A percentile compares a stretch with the other conserved stretches of the same genome.
Conservation (phyloP, 805 yeast species). For the Saccharomycopsis capsularis region DNA sequence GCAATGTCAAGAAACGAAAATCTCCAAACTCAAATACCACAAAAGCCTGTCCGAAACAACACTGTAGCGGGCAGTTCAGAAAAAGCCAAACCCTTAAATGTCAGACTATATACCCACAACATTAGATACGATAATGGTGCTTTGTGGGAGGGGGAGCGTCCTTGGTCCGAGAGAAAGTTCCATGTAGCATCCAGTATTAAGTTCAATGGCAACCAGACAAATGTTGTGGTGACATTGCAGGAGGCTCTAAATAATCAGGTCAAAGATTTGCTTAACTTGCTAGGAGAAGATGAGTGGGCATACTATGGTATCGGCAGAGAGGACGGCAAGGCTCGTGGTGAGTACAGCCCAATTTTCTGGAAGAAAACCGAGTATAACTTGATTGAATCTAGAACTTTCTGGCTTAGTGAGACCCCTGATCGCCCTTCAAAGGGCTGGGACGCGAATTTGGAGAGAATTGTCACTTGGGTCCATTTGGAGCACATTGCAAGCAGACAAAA, state of each 20-base stretch:
- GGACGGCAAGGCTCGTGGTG: constrained; percentile 45
- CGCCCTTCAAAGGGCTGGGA: constrained; percentile 48
- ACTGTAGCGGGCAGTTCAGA: no score
- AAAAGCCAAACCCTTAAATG: not conserved
- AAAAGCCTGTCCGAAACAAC: no score
- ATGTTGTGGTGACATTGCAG: constrained; percentile 40
- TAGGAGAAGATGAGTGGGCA: constrained; percentile 34
- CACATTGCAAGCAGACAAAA: constrained; percentile 17
- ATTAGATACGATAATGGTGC: constrained; percentile 37
- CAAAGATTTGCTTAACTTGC: constrained; percentile 33
- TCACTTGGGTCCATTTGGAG: constrained; percentile 30
- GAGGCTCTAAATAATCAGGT: constrained; percentile 44
- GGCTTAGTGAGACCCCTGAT: constrained; percentile 51
- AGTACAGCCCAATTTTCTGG: constrained; percentile 43
- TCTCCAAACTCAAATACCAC: no score
- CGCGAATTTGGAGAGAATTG: constrained; percentile 37
- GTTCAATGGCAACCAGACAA: constrained; percentile 27
- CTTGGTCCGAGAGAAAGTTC: constrained; percentile 38
- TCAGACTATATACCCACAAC: constrained; percentile 36
- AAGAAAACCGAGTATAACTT: constrained; percentile 33
- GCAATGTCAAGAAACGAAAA: no score
- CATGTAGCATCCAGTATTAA: constrained; percentile 36
- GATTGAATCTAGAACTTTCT: constrained; percentile 37
- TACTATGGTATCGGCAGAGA: constrained; percentile 47
- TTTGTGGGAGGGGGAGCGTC: constrained; percentile 34